phyloP scores from a whole-genome alignment of 78 protist genomes.

The Dictyostelium discoideum region DNA sequence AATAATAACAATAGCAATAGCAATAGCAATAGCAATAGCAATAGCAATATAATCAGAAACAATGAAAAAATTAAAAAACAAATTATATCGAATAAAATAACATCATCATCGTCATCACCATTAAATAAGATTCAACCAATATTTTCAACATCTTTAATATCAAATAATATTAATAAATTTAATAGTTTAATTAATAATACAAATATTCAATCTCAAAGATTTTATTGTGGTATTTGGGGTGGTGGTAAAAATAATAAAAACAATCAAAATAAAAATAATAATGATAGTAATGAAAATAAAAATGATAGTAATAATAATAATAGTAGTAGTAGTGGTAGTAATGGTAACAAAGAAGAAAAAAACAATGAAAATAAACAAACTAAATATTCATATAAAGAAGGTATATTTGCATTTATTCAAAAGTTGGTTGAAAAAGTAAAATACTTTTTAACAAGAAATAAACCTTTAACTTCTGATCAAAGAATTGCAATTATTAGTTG shows the following conservation, averaged over 20 bases:
- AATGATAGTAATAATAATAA: background rate
- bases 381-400: background rate
- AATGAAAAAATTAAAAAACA: background rate
- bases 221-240: background rate
- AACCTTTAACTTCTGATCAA: constrained; percentile 71
- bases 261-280: background rate
- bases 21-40: too few species aligned
- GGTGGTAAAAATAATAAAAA: background rate
- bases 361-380: background rate
- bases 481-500: constrained; percentile 60
- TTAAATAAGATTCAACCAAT: background rate
- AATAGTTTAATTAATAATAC: background rate
- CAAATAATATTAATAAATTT: background rate
- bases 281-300: background rate
- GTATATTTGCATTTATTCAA: background rate
- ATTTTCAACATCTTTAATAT: too few species aligned
- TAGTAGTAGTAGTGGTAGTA: background rate
- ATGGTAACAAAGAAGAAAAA: background rate
- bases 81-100: background rate
- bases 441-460: constrained; percentile 66
- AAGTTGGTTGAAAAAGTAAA: constrained; percentile 17
- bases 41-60: background rate
- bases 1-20: too few species aligned
- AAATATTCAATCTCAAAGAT: background rate
- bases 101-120: background rate